Evolutionary conservation across 805 yeast species (phyloP), one percentile per base, ranked within the genome.

Genomic region (Torulaspora delbrueckii): DNA sequence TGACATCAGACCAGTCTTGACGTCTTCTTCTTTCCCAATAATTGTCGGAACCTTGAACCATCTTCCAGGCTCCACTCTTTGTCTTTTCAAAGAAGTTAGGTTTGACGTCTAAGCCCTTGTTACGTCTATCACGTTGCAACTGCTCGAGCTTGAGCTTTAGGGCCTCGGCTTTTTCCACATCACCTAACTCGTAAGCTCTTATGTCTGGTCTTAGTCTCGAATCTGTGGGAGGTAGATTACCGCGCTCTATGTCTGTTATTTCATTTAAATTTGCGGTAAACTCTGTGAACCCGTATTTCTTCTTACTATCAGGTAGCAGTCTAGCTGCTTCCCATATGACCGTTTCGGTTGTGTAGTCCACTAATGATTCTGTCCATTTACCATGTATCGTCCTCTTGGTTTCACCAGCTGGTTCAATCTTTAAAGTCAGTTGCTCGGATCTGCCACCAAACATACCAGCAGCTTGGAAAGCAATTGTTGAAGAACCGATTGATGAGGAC

Each of bases 191-290:
- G 55, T 87, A 88, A 1, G 71, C 65, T 36, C 77, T 70, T 59
- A 88, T 79, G 63, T 93, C 99, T 0, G 97, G 98, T 59, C 99
- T 77, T 37, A 81, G 66, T 59, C 99, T 78, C 6, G 96, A 85
- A 63, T 93, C 99, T 0, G 93, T 86, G 2, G 90, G 90, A 5
- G 97, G 84, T 32, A 90, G 55, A 2, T 65, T 43, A 2, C 70
- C 84, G 24, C 73, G 51, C 60, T 91, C 97, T 10, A 91, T 66
- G 3, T 62, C 69, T 0, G 96, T 86, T 32, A 90, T 77, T 48
- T 88, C 86, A 60, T 89, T 89, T 61, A 93, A 70, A 32, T 83
- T 75, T 7, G 95, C 87, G 0, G 96, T 81, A 69, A 84, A 93
- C 43, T 73, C 72, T 0, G 96, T 83, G 61, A 89, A 89, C 0